phyloP scores from a whole-genome alignment of 441 rosid genomes.

The Pelargonium myrrhifolium region DNA sequence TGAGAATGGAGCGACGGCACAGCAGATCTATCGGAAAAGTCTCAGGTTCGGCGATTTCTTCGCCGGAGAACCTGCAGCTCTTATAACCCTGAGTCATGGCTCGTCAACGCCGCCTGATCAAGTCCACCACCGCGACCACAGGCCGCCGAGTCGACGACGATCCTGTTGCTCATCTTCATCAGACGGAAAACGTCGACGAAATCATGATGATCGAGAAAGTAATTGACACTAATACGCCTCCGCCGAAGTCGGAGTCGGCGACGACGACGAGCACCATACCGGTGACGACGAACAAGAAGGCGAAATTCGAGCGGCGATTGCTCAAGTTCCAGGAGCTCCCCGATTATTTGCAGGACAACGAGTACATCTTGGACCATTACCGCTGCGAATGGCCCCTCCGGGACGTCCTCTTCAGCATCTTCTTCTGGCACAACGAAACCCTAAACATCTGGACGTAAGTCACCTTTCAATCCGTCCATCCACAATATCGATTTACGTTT shows the following conservation, averaged over 20 bases:
- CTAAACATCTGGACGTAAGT: constrained; percentile 86
- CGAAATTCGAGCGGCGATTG: constrained; percentile 32
- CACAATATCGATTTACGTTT: background rate
- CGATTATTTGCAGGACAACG: constrained; percentile 69
- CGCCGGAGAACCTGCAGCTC: background rate
- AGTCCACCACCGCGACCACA: background rate
- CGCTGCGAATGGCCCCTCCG: constrained; percentile 80
- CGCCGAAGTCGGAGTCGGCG: background rate
- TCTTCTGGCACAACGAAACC: constrained; percentile 87
- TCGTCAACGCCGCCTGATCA: background rate
- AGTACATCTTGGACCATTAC: constrained; percentile 70
- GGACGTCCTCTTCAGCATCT: constrained; percentile 56
- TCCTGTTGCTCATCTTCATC: too few relatives aligned
- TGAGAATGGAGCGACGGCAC: background rate
- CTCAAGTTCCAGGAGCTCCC: constrained; percentile 67
- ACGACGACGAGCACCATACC: background rate
- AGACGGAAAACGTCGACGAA: too few relatives aligned
- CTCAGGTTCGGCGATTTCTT: background rate
- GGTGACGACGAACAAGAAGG: background rate
- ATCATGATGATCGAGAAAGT: too few relatives aligned
- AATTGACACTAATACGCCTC: too few relatives aligned
- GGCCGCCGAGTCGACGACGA: background rate
- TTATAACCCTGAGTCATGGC: background rate
- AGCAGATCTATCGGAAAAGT: background rate
- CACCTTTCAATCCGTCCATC: too few relatives aligned